phyloP scores from a whole-genome alignment of 441 rosid genomes.

The Manihot esculenta region DNA sequence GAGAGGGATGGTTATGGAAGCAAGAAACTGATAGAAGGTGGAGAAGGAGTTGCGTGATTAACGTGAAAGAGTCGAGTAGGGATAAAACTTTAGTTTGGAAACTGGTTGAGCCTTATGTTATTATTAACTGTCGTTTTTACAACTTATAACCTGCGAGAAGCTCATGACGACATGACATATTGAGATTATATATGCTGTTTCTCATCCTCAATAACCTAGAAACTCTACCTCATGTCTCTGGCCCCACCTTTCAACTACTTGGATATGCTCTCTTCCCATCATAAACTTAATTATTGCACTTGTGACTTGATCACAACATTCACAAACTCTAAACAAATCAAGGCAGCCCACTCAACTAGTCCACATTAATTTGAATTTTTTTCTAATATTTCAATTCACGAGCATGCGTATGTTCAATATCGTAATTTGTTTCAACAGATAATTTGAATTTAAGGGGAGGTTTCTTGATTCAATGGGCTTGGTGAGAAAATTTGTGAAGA shows the following conservation, averaged over 20 bases:
- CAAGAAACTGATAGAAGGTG: constrained; percentile 25
- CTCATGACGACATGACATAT: constrained; percentile 38
- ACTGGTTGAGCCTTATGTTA: constrained; percentile 17
- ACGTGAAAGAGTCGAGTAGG: constrained; percentile 37
- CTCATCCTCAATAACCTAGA: constrained; percentile 4
- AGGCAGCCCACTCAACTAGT: no score
- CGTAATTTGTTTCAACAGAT: no score
- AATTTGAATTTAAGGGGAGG: no score
- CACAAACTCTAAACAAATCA: not conserved
- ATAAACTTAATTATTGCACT: no score
- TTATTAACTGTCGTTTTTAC: constrained; percentile 35
- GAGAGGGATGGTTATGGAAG: constrained; percentile 7
- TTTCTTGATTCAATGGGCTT: no score
- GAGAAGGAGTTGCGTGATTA: constrained; percentile 43
- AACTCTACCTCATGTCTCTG: not conserved
- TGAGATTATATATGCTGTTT: constrained; percentile 15
- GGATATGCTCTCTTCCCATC: not conserved
- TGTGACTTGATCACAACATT: constrained; percentile 9
- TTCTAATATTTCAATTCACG: no score
- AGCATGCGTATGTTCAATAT: no score
- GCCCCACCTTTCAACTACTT: constrained; percentile 28
- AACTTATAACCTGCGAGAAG: constrained; percentile 43
- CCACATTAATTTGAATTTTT: no score
- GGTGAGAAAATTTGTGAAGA: no score
- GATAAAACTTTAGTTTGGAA: constrained; percentile 21